A percentile compares a stretch with the other conserved stretches of the same genome.
phyloP scores from a whole-genome alignment of 768 basidiomycete species.

The Trametes elegans region DNA sequence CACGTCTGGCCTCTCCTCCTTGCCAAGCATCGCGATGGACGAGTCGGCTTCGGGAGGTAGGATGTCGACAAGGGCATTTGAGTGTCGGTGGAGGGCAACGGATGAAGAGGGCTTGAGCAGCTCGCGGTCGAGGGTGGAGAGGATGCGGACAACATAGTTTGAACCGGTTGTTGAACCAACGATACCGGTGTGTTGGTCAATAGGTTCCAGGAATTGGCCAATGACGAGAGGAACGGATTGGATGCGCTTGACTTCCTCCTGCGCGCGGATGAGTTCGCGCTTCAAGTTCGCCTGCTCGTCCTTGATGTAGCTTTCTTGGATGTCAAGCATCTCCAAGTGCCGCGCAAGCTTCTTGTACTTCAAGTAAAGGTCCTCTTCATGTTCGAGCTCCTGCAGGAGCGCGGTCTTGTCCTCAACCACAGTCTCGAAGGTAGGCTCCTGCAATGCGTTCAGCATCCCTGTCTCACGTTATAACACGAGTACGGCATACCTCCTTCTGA shows the following conservation, averaged over 20 bases:
- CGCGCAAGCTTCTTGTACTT: constrained; percentile 96
- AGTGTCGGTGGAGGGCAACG: constrained; percentile 98
- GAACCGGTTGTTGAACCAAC: constrained; percentile 97
- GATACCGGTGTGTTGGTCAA: constrained; percentile 96
- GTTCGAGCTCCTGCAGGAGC: constrained; percentile 79
- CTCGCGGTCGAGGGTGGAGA: constrained; percentile 96
- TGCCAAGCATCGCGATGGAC: constrained; percentile 90
- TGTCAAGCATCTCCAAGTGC: constrained; percentile 93
- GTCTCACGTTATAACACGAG: background rate
- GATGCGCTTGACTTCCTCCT: constrained; percentile 99
- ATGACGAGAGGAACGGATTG: constrained; percentile 98
- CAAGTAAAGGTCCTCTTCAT: constrained; percentile 85
- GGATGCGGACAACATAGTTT: constrained; percentile 96
- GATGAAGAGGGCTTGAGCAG: constrained; percentile 95
- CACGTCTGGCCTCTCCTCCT: constrained; percentile 95
- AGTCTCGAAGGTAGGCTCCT: constrained; percentile 91
- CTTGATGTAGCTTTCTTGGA: constrained; percentile 96
- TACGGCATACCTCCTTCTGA: constrained; percentile 64
- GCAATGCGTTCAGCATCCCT: background rate
- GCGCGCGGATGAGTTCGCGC: constrained; percentile 95
- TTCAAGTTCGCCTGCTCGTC: constrained; percentile 98
- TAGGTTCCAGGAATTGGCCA: constrained; percentile 98
- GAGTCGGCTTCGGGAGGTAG: constrained; percentile 98
- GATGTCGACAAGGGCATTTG: constrained; percentile 97
- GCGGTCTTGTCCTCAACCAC: constrained; percentile 88